A percentile compares a stretch with the other conserved stretches of the same genome.
These are phyloP conservation scores for Globisporangium irregulare DNA, from an alignment of 352 stramenopile genomes.

Conservation along the genomic window DNA sequence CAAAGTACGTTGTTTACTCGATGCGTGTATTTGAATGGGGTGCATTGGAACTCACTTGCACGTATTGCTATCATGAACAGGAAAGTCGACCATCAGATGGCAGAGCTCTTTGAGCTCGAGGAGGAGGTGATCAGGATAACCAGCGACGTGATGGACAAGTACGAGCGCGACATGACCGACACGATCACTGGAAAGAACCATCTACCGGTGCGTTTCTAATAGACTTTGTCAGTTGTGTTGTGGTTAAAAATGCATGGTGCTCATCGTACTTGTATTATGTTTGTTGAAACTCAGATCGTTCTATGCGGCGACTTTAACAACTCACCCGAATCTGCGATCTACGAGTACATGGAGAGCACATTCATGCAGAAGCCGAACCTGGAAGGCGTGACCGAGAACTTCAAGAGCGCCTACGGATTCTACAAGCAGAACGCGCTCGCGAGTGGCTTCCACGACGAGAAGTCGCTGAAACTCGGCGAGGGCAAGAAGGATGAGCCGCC, in stretches of 20 bases:
- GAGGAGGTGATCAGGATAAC: conserved; percentile 82
- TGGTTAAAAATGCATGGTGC: too few species aligned
- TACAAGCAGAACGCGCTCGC: conserved; percentile 57
- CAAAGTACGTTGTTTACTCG: conserved; percentile 44
- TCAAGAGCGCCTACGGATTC: conserved; percentile 66
- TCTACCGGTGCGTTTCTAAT: conserved; percentile 37
- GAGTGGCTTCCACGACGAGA: conserved; percentile 25
- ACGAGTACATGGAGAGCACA: conserved; percentile 87
- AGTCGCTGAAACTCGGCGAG: conserved; percentile 27
- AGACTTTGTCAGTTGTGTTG: too few species aligned
- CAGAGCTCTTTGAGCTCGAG: conserved; percentile 78
- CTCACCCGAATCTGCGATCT: conserved; percentile 76
- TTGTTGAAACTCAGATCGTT: conserved; percentile 40
- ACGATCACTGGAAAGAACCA: conserved; percentile 49
- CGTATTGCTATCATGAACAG: conserved; percentile 17
- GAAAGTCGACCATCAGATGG: conserved; percentile 87
- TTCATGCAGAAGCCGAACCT: conserved; percentile 85
- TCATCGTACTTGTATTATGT: too few species aligned
- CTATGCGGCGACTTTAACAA: conserved; percentile 89
- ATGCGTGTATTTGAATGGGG: background rate
- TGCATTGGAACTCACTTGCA: background rate
- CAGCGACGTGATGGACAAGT: conserved; percentile 79
- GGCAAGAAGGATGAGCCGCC: conserved; percentile 65
- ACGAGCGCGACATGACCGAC: conserved; percentile 54
- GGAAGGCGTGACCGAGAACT: conserved; percentile 60